Base-by-base conservation (phyloP, 495 filamentous ascomycete species). In the Talaromyces adpressus region DNA sequence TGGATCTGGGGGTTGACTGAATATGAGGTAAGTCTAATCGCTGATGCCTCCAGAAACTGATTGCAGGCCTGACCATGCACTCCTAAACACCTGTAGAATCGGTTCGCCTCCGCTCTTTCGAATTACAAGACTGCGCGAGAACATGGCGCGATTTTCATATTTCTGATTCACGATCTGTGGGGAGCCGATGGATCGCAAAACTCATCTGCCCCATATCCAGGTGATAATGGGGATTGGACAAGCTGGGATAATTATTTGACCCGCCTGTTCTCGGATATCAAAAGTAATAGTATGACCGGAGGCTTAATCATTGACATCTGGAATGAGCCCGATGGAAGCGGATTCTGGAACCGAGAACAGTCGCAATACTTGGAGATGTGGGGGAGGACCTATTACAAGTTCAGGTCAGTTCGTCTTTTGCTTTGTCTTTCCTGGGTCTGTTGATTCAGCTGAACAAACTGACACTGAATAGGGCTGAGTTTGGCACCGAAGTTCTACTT, bases 91-190 rank as follows among this genome's bases (percentile, higher is more conserved):
- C 6, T 3, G 8, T 14, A 71, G 64, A 63, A 61, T 41, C 71
- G 75, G 11, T 73, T 77, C 49, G 51, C 65, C 22, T 72, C 69
- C 9, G 66, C 70, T 11, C 61, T 72, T 9, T 71, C 64, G 18
- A 74, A 77, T 64, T 77, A 72, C 60, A 53, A 67, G 47, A 74
- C 68, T 27, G 62, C 70, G 1, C 69, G 70, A 22, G 66, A 69
- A 27, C 66, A 73, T 47, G 66, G 65, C 25, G 75, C 65, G 14
- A 63, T 63, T 7, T 77, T 75, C 58, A 70, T 75, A 22, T 62
- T 77, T 18, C 65, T 77, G 9, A 69, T 68, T 20, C 71, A 75
- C 54, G 75, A 75, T 62, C 61, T 78, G 5, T 78, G 72, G 71
- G 75, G 75, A 30, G 67, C 70, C 3, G 74, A 72, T 62, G 59